A percentile compares a stretch with the other conserved stretches of the same genome.
These are phyloP conservation scores for Tremellales sp. DNA, from an alignment of 1,284 basidiomycete genomes.

Conservation along the genomic window DNA sequence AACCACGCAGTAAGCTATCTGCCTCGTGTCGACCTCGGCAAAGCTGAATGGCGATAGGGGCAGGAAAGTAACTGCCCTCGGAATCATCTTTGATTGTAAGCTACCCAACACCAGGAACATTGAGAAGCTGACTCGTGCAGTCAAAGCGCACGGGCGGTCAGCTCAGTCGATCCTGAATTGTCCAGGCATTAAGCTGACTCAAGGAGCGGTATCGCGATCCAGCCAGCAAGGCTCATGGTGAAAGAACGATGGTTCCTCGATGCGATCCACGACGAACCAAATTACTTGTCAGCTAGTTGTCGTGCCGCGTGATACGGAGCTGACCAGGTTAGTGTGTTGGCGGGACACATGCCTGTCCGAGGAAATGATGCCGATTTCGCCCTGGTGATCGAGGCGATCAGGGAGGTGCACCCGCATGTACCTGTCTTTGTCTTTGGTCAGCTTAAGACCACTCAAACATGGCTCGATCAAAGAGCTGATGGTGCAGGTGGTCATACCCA, in stretches of 20 bases:
- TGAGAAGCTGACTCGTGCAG: conserved; percentile 12
- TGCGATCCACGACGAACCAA: conserved; percentile 72
- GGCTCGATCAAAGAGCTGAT: background rate
- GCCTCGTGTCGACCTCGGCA: background rate
- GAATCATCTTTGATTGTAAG: conserved; percentile 65
- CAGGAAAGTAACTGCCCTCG: conserved; percentile 68
- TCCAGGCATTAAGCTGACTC: conserved; percentile 52
- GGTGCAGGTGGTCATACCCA: conserved; percentile 61
- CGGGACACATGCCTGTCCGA: conserved; percentile 45
- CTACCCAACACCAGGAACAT: background rate
- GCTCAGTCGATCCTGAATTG: no score
- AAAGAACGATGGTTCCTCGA: conserved; percentile 65
- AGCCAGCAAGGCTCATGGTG: conserved; percentile 67
- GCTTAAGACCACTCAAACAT: conserved; percentile 16
- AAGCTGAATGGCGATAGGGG: conserved; percentile 46
- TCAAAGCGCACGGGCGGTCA: conserved; percentile 39
- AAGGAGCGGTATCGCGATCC: conserved; percentile 65
- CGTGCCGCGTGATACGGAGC: background rate
- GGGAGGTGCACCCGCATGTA: conserved; percentile 63
- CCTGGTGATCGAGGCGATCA: conserved; percentile 70
- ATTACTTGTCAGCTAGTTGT: conserved; percentile 57
- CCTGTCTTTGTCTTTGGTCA: conserved; percentile 78
- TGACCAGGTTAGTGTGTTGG: conserved; percentile 49
- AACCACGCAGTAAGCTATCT: no score
- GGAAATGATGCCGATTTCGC: conserved; percentile 53